Base-by-base conservation (phyloP, 139 green algal species). In the Haematococcus sp. region DNA sequence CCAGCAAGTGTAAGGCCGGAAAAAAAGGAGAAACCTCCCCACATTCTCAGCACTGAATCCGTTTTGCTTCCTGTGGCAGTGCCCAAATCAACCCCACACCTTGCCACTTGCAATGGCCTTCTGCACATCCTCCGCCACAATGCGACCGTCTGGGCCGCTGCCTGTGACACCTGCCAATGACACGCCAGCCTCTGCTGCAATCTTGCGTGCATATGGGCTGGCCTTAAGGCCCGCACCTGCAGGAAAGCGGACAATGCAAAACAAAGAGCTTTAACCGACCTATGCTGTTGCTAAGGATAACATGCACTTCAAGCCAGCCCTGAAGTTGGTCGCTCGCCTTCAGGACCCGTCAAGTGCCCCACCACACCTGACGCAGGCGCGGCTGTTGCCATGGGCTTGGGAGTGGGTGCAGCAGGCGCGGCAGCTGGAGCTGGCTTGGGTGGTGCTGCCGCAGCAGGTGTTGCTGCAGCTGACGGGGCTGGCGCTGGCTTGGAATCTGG, bases 81-180 rank as follows among this genome's bases (percentile, higher is more conserved):
- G n/a, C n/a, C n/a, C n/a, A n/a, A n/a, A n/a, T n/a, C n/a, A n/a
- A n/a, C n/a, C n/a, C n/a, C n/a, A n/a, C 52, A 30, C 70, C 51
- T 60, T 69, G 43, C 84, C 90, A 11, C 73, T 75, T 1, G 70
- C 70, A 52, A 92, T 78, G 15, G 89, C 81, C 67, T 86, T 44
- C 44, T 66, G 25, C 55, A 98, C 89, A 73, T 98, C 93, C 5
- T 79, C 84, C 1, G 90, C 88, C 55, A 93, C 84, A 27, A 98
- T 89, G 59, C 93, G 86, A 3, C 93, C 92, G 1, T 76, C 82
- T 22, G 91, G 91, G 2, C 93, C 93, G 20, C 70, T 89, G 34
- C 85, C 89, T 1, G 63, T 61, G 0, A 90, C 58, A 17, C 84
- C 82, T 13, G 71, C 65, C 32, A 97, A 76, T 65, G 77, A 78